Conservation (phyloP, 2,329 filamentous ascomycete species). For the Exophiala mesophila region DNA sequence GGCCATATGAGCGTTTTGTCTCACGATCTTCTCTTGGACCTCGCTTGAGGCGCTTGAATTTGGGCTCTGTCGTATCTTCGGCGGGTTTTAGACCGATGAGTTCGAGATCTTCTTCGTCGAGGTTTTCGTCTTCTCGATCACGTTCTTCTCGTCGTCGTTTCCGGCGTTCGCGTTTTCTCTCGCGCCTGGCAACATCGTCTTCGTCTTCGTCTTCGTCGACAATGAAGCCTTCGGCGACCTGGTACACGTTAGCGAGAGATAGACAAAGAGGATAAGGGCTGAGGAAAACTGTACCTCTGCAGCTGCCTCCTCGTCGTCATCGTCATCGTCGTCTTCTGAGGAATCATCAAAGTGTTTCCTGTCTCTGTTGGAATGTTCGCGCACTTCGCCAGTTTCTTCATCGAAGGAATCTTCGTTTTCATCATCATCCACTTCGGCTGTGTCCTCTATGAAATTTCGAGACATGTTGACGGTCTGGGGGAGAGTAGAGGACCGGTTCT, state of each 20-base stretch:
- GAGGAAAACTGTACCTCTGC: constrained; percentile 56
- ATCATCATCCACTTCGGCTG: constrained; percentile 83
- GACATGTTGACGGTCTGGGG: constrained; percentile 13
- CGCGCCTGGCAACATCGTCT: constrained; percentile 62
- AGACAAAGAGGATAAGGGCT: neutral
- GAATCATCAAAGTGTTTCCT: constrained; percentile 59
- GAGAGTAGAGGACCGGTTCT: neutral
- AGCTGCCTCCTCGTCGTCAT: constrained; percentile 87
- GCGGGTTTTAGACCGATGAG: constrained; percentile 73
- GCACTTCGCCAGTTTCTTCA: constrained; percentile 64
- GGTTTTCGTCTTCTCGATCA: constrained; percentile 73
- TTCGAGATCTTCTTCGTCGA: constrained; percentile 95
- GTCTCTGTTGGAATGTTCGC: constrained; percentile 37
- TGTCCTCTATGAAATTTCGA: constrained; percentile 62
- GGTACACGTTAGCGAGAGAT: constrained; percentile 24
- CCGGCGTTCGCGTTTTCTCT: constrained; percentile 59
- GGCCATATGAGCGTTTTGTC: constrained; percentile 59
- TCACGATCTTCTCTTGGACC: constrained; percentile 74
- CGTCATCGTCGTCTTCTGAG: constrained; percentile 87
- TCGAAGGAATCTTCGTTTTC: constrained; percentile 77
- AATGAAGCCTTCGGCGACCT: constrained; percentile 94
- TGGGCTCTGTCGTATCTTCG: constrained; percentile 58
- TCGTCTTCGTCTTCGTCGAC: constrained; percentile 86
- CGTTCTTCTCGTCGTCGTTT: constrained; percentile 74
- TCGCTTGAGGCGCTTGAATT: constrained; percentile 94